Conservation (phyloP, 2,329 filamentous ascomycete genomes). For the Tolypocladium tropicale region DNA sequence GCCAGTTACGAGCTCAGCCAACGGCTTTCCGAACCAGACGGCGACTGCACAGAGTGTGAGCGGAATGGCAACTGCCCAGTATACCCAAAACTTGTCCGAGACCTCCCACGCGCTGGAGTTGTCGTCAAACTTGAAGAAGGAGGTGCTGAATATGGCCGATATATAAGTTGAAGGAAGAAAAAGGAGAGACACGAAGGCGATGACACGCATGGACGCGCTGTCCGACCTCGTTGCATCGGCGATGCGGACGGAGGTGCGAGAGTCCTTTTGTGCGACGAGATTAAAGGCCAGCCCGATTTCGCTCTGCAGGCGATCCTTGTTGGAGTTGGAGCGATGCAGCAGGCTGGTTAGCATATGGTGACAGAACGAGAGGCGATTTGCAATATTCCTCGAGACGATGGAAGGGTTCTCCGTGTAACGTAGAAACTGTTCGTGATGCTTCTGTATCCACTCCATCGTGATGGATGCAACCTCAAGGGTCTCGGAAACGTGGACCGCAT, state of each 20-base stretch:
- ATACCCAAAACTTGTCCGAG: constrained; percentile 23
- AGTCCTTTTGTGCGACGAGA: constrained; percentile 29
- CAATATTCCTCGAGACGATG: constrained; percentile 10
- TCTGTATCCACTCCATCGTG: constrained; percentile 20
- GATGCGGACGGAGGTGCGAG: constrained; percentile 26
- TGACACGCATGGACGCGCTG: constrained; percentile 39
- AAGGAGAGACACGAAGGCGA: constrained; percentile 35
- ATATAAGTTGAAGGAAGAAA: constrained; percentile 44
- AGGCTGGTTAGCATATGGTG: constrained; percentile 23
- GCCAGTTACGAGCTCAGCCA: background rate
- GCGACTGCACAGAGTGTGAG: constrained; percentile 13
- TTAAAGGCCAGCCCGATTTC: constrained; percentile 44
- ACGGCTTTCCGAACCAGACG: constrained; percentile 8
- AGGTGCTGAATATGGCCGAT: constrained; percentile 35
- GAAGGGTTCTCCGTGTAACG: background rate
- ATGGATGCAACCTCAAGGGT: constrained; percentile 24
- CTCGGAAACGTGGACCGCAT: constrained; percentile 33
- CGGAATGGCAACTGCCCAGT: constrained; percentile 20
- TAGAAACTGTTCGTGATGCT: constrained; percentile 16
- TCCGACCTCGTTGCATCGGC: constrained; percentile 30
- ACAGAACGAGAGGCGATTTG: constrained; percentile 20
- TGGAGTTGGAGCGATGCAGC: constrained; percentile 24
- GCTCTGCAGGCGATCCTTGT: constrained; percentile 37
- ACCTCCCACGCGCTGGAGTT: constrained; percentile 15
- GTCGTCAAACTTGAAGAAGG: constrained; percentile 26